phyloP scores from a whole-genome alignment of 2,329 filamentous ascomycete species.

The Chrysosporium queenslandicum region DNA sequence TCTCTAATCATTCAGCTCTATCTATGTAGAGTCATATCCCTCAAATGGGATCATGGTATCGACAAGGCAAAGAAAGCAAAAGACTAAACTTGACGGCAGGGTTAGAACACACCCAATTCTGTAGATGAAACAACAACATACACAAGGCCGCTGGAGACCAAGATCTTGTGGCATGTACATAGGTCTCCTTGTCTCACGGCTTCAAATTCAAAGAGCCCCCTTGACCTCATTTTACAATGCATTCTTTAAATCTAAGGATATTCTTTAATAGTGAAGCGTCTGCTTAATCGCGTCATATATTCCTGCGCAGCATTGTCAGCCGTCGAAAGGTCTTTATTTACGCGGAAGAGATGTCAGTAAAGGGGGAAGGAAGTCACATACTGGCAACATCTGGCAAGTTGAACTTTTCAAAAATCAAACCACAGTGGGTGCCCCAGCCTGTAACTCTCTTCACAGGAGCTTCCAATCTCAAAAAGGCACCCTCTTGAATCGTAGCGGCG shows the following conservation, averaged over 20 bases:
- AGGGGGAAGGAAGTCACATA: constrained; percentile 44
- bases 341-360: constrained; percentile 9
- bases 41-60: constrained; percentile 6
- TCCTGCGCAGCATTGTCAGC: constrained; percentile 37
- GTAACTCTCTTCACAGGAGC: constrained; percentile 76
- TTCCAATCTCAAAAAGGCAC: constrained; percentile 73
- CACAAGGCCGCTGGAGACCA: background rate
- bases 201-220: background rate
- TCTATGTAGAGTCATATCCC: constrained; percentile 9
- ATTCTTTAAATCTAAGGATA: background rate
- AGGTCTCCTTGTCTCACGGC: background rate
- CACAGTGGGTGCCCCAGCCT: constrained; percentile 80
- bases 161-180: background rate
- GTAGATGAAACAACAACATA: background rate
- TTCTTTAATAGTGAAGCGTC: constrained; percentile 50
- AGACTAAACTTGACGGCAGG: background rate
- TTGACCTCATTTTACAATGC: background rate
- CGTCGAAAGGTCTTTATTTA: background rate
- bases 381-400: constrained; percentile 77
- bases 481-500: constrained; percentile 76
- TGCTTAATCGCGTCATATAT: constrained; percentile 62
- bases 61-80: background rate
- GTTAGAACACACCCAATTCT: background rate
- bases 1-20: constrained; percentile 7
- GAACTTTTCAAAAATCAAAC: constrained; percentile 68